Evolutionary conservation across 441 rosid species (phyloP), one percentile per base, ranked within the genome.

Genomic region (Erodium texanum): DNA sequence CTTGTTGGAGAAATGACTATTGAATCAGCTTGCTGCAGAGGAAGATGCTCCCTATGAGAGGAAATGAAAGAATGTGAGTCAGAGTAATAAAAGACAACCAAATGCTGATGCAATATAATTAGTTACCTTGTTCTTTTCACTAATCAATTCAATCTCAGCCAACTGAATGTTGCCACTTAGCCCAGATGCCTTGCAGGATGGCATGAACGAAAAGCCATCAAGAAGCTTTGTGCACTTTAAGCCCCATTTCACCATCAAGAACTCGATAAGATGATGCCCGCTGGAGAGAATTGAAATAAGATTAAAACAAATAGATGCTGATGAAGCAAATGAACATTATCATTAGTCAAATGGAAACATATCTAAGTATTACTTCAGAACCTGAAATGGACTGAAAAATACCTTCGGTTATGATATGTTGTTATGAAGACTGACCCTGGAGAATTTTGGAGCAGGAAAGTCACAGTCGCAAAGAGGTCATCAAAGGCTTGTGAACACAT

Each of bases 371-470:
- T 8, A 56, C n/a, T 69, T 22, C 66, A 67, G 62, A 59, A 67
- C 20, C 22, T 12, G 58, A 65, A 54, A 29, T 29, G 6, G 34
- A 29, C 34, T 2, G 38, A 41, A 8, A 27, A 14, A 12, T 83
- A 89, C 98, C 96, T 88, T 43, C 96, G 76, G 80, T 87, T 89
- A 74, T 89, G 98, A 76, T 92, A 89, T 7, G 96, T 82, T 62
- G 98, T 89, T 65, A 89, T 82, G 75, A 92, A 89, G 75, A 84
- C 90, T 3, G 90, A 79, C 16, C 82, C 86, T 0, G 87, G 92
- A 77, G 85, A 86, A 65, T 74, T 89, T 64, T 81, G 85, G 5
- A 92, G 96, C 73, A 92, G 81, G 82, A 82, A 92, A 4, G 88
- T 75, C 68, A 89, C 86, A 0, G 89, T 85, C 7, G 87, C 90